Conservation (phyloP, 2,329 filamentous ascomycete species). For the Orbilia blumenaviensis region DNA sequence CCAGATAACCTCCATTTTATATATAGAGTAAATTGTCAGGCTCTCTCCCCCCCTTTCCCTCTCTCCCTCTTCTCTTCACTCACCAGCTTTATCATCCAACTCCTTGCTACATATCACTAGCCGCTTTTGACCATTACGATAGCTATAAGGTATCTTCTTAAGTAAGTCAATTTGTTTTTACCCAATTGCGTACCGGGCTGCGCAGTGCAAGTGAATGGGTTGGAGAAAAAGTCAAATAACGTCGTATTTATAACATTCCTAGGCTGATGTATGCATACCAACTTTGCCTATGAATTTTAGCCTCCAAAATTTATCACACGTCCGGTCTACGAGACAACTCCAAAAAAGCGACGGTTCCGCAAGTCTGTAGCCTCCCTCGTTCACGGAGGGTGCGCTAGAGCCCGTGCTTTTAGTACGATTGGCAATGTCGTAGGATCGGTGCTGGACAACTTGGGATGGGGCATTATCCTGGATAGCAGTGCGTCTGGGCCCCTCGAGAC, state of each 20-base stretch:
- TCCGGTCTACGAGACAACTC: no score
- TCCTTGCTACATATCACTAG: not conserved
- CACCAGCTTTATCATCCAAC: no score
- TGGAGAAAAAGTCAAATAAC: no score
- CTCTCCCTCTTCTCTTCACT: no score
- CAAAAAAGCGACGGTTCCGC: not conserved
- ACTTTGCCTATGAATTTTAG: not conserved
- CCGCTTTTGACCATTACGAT: not conserved
- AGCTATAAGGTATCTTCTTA: not conserved
- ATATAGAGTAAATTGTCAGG: no score
- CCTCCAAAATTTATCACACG: no score
- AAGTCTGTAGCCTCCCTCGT: not conserved
- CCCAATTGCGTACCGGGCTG: not conserved
- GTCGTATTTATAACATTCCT: not conserved
- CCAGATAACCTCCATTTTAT: no score
- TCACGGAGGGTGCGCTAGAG: not conserved
- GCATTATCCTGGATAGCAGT: not conserved
- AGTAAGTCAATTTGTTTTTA: conserved; percentile 4
- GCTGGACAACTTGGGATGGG: conserved; percentile 6
- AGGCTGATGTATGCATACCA: not conserved
- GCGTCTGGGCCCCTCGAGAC: not conserved
- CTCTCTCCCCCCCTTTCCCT: no score
- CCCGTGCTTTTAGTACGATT: conserved; percentile 9
- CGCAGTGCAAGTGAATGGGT: no score
- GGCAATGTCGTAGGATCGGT: not conserved